Base-by-base conservation (phyloP, 345 rosid genomes). In the Crucihimalaya himalaica region DNA sequence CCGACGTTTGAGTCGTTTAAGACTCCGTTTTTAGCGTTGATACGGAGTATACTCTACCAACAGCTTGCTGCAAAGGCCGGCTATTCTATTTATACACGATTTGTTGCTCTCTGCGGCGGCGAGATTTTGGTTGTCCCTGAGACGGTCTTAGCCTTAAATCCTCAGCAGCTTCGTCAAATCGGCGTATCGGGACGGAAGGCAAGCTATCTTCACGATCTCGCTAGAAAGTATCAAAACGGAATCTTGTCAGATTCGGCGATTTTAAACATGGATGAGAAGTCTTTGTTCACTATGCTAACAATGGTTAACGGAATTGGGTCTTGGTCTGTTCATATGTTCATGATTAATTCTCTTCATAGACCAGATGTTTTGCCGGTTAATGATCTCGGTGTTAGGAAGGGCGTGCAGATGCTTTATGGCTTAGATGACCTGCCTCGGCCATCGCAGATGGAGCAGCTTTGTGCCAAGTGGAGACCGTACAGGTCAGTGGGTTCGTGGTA, bases 301-400 rank as follows among this genome's bases (percentile, higher is more conserved):
- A 91, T 93, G 98, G 98, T 93, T 37, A 91, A 89, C 31, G 97
- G 98, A 31, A 93, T 93, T 29, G 98, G 98, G 16, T 89, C 97
- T 2, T 93, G 98, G 98, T 91, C 97, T 5, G 98, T 93, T 50
- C 97, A 93, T 37, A 91, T 93, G 94, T 91, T 91, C 64, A 91
- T 91, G 98, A 93, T 93, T 4, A 86, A 86, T 73, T 93, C 98
- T 47, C 86, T 93, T 55, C 98, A 91, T 43, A 84, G 98, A 79
- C 98, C 97, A 0, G 98, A 93, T 66, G 98, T 93, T 35, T 79
- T 93, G 74, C 98, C 98, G 1, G 87, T 88, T 73, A 89, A 88
- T 14, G 97, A 93, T 66, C 91, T 91, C 4, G 91, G 90, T 4
- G 86, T 88, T 39, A 74, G 98, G 68, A 93, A 91, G 71, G 96